Evolutionary conservation across 2,329 filamentous ascomycete genomes (phyloP), one percentile per base, ranked within the genome.

Genomic region (Colletotrichum tropicicola): DNA sequence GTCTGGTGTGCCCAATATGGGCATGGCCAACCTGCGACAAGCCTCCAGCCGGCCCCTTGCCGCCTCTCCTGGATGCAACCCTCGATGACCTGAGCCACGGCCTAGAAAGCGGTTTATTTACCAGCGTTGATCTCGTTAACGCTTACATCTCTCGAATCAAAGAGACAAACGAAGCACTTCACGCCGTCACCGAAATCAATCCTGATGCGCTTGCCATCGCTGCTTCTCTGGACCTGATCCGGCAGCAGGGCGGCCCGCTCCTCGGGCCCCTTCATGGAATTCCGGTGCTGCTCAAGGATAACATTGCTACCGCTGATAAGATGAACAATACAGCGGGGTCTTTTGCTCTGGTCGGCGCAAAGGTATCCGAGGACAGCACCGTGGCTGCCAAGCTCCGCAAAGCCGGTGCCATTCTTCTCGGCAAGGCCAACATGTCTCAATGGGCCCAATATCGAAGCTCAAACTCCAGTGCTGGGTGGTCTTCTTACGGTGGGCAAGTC

Each of bases 261-360:
- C 43, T 61, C n/a, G 59, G 59, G 0, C 59, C 43, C 2, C 78
- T 91, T 0, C 88, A 91, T 71, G 89, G 89, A 6, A 82, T 91
- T 4, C 89, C 89, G 0, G 84, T 91, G 23, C 75, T 91, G 5
- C 80, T 91, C 76, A 92, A 92, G 73, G 86, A 90, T 75, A 90
- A 89, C 71, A 90, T 92, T 51, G 88, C 85, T 13, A 91, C 89
- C 0, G 73, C 76, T 2, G 88, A 91, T 71, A 73, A 80, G 63
- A 89, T 91, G 87, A 84, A 88, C 70, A 91, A 87, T 67, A 88
- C 78, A 0, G 79, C 89, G 3, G 90, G 90, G 3, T 92, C 89
- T 0, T 90, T 83, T 66, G 84, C 88, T 1, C 79, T 92, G 0
- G 70, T 89, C 0, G 88, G 88, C 0, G 84, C 89, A 8, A 85